Base-by-base conservation (phyloP, 1,139 yeast genomes). In the Schizosaccharomyces versatilis region DNA sequence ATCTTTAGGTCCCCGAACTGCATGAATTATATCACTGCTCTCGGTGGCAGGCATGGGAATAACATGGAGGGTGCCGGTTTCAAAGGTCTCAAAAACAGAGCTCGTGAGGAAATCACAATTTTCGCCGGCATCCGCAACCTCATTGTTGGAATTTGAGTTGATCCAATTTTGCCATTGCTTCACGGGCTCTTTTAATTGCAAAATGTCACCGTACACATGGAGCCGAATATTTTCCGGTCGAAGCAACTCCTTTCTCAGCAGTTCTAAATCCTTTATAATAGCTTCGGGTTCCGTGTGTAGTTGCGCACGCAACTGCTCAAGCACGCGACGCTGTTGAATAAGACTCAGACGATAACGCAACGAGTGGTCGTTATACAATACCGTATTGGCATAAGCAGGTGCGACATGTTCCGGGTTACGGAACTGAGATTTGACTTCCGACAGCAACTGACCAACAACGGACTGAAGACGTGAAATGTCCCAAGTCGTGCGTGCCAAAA, bases 31-130 rank as follows among this genome's bases (percentile, higher is more conserved):
- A 63, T 78, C 84, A n/a, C 93, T 77, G 0, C 95, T 81, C 60
- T 88, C 95, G 0, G 94, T 80, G 0, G 94, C 88, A 10, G 96
- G 90, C 10, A 88, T 78, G 0, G 84, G 75, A 1, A 83, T 74
- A 52, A 90, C 69, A 59, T 69, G 73, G 12, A 52, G 51, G 38
- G 48, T 42, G 7, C 58, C 55, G 2, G 32, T 24, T 2, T 2
- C 2, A 24, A 24, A 24, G 32, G 32, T 24, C 32, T 24, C 32
- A 5, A 24, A 24, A 24, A 24, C 32, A 24, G 32, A 24, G 32
- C 32, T 24, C 32, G 32, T 3, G 32, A 24, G 32, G 5, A 24
- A 24, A 24, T 24, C 32, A 24, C 32, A 2, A 5, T 24, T 24
- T 24, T 24, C 32, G 32, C 32, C 32, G 5, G 32, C 32, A 24